A percentile compares a stretch with the other conserved stretches of the same genome.
Conservation (phyloP, 139 green algal species). For the Ostreobium quekettii region DNA sequence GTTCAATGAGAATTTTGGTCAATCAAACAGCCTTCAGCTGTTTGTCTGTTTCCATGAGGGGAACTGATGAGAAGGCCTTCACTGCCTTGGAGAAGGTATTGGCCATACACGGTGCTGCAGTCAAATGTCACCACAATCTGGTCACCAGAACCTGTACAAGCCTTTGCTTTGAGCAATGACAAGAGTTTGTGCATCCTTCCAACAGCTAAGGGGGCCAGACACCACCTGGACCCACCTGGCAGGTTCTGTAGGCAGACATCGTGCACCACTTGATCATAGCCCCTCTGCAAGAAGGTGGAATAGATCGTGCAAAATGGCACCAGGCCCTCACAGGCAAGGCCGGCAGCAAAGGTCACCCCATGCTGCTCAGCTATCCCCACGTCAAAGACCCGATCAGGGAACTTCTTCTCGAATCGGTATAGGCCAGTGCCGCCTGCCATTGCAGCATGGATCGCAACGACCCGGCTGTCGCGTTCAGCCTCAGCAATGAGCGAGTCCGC, state of each 20-base stretch:
- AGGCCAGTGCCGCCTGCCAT: conserved; percentile 98
- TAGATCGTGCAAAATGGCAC: conserved; percentile 94
- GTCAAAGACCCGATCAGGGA: conserved; percentile 87
- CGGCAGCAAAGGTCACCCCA: conserved; percentile 91
- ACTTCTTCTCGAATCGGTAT: conserved; percentile 64
- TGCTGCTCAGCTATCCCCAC: conserved; percentile 99
- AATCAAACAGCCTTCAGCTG: too few species aligned
- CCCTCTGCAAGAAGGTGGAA: conserved; percentile 95
- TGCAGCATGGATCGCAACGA: conserved; percentile 93
- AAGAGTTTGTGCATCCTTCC: too few species aligned
- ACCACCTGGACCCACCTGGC: conserved; percentile 62
- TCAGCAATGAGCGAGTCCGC: conserved; percentile 92
- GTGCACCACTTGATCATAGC: conserved; percentile 95
- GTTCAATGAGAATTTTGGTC: too few species aligned
- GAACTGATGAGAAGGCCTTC: too few species aligned
- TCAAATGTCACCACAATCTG: too few species aligned
- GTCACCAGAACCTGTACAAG: too few species aligned
- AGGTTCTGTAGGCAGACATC: conserved; percentile 96
- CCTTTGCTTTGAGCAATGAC: too few species aligned
- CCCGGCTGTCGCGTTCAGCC: conserved; percentile 74
- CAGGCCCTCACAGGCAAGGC: conserved; percentile 89
- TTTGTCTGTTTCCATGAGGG: too few species aligned
- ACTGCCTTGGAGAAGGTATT: too few species aligned
- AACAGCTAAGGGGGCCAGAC: too few species aligned
- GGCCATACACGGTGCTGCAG: too few species aligned